These are phyloP conservation scores for Sanguinoderma infundibulare DNA, from an alignment of 1,284 basidiomycete genomes.

Conservation along the genomic window DNA sequence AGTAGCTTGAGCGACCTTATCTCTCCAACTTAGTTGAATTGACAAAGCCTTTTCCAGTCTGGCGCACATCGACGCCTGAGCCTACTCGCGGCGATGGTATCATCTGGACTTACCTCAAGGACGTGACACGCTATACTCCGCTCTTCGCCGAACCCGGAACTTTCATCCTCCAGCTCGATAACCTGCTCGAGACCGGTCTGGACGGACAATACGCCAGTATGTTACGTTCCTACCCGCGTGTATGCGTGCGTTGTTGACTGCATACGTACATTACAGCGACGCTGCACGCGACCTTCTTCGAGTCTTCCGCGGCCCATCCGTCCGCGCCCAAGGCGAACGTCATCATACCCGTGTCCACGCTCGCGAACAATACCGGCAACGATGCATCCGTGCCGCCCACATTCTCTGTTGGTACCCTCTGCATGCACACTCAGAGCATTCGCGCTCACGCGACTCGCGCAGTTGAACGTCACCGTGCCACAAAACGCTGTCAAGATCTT, in stretches of 20 bases:
- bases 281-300: conserved; percentile 72
- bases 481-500: conserved; percentile 69
- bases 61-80: conserved; percentile 82
- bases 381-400: conserved; percentile 74
- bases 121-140: conserved; percentile 73
- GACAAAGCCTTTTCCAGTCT: conserved; percentile 45
- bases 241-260: neutral
- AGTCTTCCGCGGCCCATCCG: conserved; percentile 57
- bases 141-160: conserved; percentile 69
- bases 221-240: conserved; percentile 17
- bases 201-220: conserved; percentile 73
- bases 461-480: conserved; percentile 74
- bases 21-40: neutral
- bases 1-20: conserved; percentile 25
- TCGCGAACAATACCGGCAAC: conserved; percentile 64
- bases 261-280: conserved; percentile 47
- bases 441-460: neutral
- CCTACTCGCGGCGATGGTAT: conserved; percentile 70
- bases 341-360: conserved; percentile 71
- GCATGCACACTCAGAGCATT: neutral
- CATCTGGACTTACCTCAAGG: conserved; percentile 80
- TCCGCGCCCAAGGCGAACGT: conserved; percentile 62
- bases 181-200: conserved; percentile 58
- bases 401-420: conserved; percentile 57
- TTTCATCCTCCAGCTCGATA: conserved; percentile 76